phyloP scores from a whole-genome alignment of 805 yeast genomes.

The Priceomyces castillae region DNA sequence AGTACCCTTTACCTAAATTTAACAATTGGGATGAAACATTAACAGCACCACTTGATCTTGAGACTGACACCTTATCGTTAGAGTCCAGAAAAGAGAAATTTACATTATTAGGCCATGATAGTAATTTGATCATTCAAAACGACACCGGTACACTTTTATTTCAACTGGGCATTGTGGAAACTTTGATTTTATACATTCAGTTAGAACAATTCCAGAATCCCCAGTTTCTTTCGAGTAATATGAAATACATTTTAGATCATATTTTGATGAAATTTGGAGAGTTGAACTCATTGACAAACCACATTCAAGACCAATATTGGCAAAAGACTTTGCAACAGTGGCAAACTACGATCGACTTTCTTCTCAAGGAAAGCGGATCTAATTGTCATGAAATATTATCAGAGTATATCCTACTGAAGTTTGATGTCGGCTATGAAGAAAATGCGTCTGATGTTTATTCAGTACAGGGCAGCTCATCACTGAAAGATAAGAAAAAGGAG shows the following conservation, averaged over 20 bases:
- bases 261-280: slow-evolving; percentile 31
- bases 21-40: slow-evolving; percentile 30
- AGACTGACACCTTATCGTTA: slow-evolving; percentile 13
- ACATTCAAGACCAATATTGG: slow-evolving; percentile 35
- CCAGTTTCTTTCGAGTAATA: slow-evolving; percentile 31
- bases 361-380: slow-evolving; percentile 37
- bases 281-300: slow-evolving; percentile 17
- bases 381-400: slow-evolving; percentile 36
- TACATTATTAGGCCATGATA: slow-evolving; percentile 21
- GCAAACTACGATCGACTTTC: slow-evolving; percentile 25
- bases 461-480: background rate
- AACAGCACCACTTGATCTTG: slow-evolving; percentile 17
- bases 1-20: slow-evolving; percentile 29
- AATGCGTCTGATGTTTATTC: background rate
- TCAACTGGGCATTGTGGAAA: slow-evolving; percentile 33
- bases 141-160: slow-evolving; percentile 19
- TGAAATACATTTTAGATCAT: slow-evolving; percentile 26
- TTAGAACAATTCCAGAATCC: slow-evolving; percentile 39
- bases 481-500: slow-evolving; percentile 19
- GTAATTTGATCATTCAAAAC: slow-evolving; percentile 22
- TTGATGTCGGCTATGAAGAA: slow-evolving; percentile 12
- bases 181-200: slow-evolving; percentile 36
- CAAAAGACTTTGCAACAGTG: slow-evolving; percentile 27
- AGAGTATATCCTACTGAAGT: slow-evolving; percentile 27
- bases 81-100: slow-evolving; percentile 20